Evolutionary conservation across 1,139 yeast species (phyloP), one percentile per base, ranked within the genome.

Genomic region (Sugiyamaella neomexicana): DNA sequence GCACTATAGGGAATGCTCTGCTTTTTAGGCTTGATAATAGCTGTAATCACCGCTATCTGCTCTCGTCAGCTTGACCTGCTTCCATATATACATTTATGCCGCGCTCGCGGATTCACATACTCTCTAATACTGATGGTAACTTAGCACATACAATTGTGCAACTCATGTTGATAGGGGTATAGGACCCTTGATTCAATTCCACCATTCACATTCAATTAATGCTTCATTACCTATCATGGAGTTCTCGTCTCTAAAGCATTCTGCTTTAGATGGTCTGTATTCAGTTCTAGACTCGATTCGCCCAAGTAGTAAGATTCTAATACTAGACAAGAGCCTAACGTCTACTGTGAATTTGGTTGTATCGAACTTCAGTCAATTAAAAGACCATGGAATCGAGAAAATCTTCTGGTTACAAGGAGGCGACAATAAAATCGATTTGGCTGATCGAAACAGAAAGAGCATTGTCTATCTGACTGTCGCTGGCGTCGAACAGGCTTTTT

Each of bases 321-420:
- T 86, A 3, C 74, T 87, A 2, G 89, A 87, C 60, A 75, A 76
- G 39, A 64, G 73, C 4, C 67, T 87, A 34, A 77, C 88, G 5
- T 74, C 82, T 1, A 66, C 80, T 4, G 73, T 88, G 57, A 83
- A 89, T 63, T 73, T 75, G 40, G 72, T 87, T 50, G 80, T 86
- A 2, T 80, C 86, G 2, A 45, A 36, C 13, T 87, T 86, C 68
- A 57, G 67, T 56, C 70, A 72, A 17, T 74, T 86, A 48, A 80
- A 82, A 63, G 77, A 77, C 50, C 75, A 74, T 51, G 87, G 84
- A 49, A 82, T 88, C 51, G 79, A 76, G 31, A 78, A 78, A 58
- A 80, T 85, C 17, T 73, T 81, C 20, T 85, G 90, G 87, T 74
- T 87, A 2, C 70, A 70, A 50, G 40, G 47, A 7, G 41, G 31